Percentiles rank a stretch among this genome's conserved stretches.
Conservation (phyloP, 306 rosid species). For the Calophaca sinica region DNA sequence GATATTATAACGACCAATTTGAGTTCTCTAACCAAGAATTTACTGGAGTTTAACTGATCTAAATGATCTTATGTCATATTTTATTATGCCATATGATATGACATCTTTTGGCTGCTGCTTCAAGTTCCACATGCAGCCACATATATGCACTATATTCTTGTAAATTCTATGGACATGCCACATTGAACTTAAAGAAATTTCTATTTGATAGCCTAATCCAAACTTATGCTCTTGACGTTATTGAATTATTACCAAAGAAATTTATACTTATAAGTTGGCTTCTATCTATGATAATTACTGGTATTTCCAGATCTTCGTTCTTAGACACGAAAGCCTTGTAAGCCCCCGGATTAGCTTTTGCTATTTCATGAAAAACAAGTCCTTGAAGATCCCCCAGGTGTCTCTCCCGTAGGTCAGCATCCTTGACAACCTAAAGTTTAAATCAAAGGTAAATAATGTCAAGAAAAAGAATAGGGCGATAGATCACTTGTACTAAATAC, state of each 20-base stretch:
- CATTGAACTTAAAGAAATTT: too few relatives aligned
- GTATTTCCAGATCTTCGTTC: constrained; percentile 69
- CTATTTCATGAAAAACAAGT: constrained; percentile 55
- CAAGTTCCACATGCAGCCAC: too few relatives aligned
- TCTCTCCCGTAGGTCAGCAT: constrained; percentile 79
- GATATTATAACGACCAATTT: not conserved
- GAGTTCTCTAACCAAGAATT: constrained; percentile 22
- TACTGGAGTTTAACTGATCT: not conserved
- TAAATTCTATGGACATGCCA: too few relatives aligned
- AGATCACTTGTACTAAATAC: not conserved
- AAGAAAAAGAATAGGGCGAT: constrained; percentile 18
- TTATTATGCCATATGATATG: constrained; percentile 15
- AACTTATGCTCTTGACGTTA: not conserved
- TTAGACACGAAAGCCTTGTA: constrained; percentile 62
- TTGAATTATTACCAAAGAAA: constrained; percentile 1
- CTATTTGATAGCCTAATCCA: not conserved
- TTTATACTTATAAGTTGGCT: constrained; percentile 22
- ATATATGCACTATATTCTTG: too few relatives aligned
- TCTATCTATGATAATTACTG: constrained; percentile 60
- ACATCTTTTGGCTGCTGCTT: not conserved
- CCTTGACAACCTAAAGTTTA: constrained; percentile 71
- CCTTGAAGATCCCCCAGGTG: constrained; percentile 93
- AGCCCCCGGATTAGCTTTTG: constrained; percentile 59
- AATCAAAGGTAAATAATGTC: constrained; percentile 22
- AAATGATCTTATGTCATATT: constrained; percentile 17